Percentiles rank a stretch among this genome's conserved stretches.
These are phyloP conservation scores for Botrytis elliptica DNA, from an alignment of 2,329 filamentous ascomycete genomes.

Conservation along the genomic window DNA sequence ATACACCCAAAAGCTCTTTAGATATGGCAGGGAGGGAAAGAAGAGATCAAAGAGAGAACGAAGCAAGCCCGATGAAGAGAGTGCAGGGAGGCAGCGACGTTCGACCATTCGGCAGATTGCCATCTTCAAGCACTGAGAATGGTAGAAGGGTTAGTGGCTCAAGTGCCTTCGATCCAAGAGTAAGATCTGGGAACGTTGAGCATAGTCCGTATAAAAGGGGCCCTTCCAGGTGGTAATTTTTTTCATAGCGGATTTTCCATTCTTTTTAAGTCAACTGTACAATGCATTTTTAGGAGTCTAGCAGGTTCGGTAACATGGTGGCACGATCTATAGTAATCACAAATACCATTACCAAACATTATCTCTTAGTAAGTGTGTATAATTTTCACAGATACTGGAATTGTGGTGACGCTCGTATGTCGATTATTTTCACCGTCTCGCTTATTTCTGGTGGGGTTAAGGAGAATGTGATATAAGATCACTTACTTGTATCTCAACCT, in stretches of 20 bases:
- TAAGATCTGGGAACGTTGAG: constrained; percentile 26
- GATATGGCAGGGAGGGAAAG: constrained; percentile 53
- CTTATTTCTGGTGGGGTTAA: constrained; percentile 6
- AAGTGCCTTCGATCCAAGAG: constrained; percentile 21
- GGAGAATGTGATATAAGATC: not conserved
- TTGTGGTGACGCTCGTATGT: not conserved
- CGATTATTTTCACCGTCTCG: not conserved
- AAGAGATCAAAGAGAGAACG: constrained; percentile 34
- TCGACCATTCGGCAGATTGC: constrained; percentile 17
- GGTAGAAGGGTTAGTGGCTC: constrained; percentile 32
- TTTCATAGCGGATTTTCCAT: not conserved
- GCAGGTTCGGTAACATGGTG: not conserved
- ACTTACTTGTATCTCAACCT: not conserved
- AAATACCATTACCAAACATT: not conserved
- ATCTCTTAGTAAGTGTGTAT: not conserved
- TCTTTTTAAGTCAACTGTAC: constrained; percentile 7
- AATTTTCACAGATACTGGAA: not conserved
- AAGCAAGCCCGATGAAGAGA: constrained; percentile 36
- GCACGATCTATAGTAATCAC: not conserved
- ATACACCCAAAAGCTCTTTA: constrained; percentile 57
- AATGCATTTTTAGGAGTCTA: not conserved
- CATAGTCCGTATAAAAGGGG: constrained; percentile 32
- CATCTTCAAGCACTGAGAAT: constrained; percentile 25
- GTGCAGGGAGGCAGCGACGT: constrained; percentile 26
- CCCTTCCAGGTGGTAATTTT: constrained; percentile 33